Evolutionary conservation across 148 eudicot species (phyloP), one percentile per base, ranked within the genome.

Genomic region (Amaranthus palmeri): DNA sequence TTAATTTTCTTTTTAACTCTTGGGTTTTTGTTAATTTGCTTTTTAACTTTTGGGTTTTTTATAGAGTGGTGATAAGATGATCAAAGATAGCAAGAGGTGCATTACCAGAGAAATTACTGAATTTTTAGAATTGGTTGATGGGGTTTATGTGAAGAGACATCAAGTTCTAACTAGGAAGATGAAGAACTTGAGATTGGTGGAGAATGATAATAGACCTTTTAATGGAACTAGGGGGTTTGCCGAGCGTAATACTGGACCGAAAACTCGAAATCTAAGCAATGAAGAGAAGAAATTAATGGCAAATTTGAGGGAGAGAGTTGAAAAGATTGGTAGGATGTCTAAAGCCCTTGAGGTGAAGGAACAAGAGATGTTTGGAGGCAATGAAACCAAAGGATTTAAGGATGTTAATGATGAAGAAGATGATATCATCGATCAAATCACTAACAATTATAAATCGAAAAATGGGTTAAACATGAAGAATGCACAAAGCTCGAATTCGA

Each of bases 51-150:
- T 10, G 8, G 6, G 7, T 40, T 51, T n/a, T n/a, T n/a, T 58
- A 63, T 84, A 95, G 98, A 89, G 92, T 69, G 84, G 77, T 73
- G 97, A 95, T 80, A 79, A 86, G 45, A 85, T 91, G 96, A 84
- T 91, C 78, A 85, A 93, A 76, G 89, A 90, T 68, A 88, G 91
- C 77, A 92, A 86, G 79, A 83, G 77, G 49, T 80, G 88, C 14
- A 65, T 92, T 49, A 85, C 77, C 71, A 72, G 80, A 75, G 97
- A 92, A 44, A 78, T 92, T 69, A 79, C 66, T 71, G 82, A 72
- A 11, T 86, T 90, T 76, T 67, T 90, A 70, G 88, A 85, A 46
- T 72, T 83, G 12, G 67, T 92, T 73, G 92, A 89, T 54, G 87
- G 83, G 76, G 69, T 79, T 68, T 62, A 72, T 73, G 77, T 62